A percentile compares a stretch with the other conserved stretches of the same genome.
These are phyloP conservation scores for Claviceps paspali DNA, from an alignment of 2,329 filamentous ascomycete genomes.

Conservation along the genomic window DNA sequence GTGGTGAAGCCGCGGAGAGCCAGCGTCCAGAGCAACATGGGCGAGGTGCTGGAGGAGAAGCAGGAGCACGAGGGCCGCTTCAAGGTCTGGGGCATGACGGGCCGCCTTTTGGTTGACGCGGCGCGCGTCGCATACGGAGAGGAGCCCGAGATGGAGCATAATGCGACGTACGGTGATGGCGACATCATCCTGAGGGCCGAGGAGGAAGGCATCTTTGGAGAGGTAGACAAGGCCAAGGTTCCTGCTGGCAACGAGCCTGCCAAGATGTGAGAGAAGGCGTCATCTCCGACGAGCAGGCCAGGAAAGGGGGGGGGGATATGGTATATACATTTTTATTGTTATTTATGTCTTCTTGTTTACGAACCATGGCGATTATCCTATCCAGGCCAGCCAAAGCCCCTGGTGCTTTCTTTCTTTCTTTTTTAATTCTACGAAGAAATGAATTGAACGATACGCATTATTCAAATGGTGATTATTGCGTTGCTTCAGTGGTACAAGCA, in stretches of 20 bases:
- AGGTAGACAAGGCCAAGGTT: conserved; percentile 17
- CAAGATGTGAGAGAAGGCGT: conserved; percentile 15
- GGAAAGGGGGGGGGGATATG: not conserved
- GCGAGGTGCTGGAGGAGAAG: conserved; percentile 30
- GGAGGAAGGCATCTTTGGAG: conserved; percentile 31
- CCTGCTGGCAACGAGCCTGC: conserved; percentile 14
- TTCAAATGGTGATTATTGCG: too few species aligned
- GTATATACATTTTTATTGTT: too few species aligned
- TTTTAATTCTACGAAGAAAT: too few species aligned
- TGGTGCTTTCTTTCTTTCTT: too few species aligned
- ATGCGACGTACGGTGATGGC: conserved; percentile 36
- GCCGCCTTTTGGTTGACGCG: conserved; percentile 74
- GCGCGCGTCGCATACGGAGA: conserved; percentile 70
- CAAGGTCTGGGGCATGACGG: conserved; percentile 91
- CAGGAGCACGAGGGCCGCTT: conserved; percentile 46
- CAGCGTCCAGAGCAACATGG: conserved; percentile 27
- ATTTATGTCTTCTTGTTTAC: too few species aligned
- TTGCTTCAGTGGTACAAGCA: too few species aligned
- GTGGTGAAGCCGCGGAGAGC: conserved; percentile 43
- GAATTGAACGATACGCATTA: too few species aligned
- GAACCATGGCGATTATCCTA: too few species aligned
- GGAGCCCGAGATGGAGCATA: conserved; percentile 71
- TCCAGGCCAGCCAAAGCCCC: too few species aligned
- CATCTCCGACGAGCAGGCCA: not conserved
- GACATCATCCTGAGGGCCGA: conserved; percentile 31